Conservation (phyloP, 495 filamentous ascomycete species). For the Venustampulla echinocandica region DNA sequence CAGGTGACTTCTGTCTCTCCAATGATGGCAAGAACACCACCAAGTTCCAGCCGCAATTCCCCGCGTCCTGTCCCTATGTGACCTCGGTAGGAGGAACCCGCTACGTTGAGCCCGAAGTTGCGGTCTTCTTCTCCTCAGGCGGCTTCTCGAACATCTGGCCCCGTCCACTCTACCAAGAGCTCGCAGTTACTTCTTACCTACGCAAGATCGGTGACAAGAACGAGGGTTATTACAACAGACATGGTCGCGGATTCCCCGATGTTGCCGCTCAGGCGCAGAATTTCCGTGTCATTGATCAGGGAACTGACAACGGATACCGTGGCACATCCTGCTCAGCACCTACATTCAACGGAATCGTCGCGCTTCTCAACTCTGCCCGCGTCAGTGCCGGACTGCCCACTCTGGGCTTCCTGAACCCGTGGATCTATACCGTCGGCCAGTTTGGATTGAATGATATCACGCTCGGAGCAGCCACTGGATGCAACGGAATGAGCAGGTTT, state of each 20-base stretch:
- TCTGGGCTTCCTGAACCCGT: slow-evolving; percentile 56
- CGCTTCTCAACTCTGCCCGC: slow-evolving; percentile 49
- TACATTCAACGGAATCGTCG: slow-evolving; percentile 42
- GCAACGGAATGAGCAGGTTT: slow-evolving; percentile 23
- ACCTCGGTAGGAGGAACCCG: slow-evolving; percentile 68
- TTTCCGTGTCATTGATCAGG: slow-evolving; percentile 14
- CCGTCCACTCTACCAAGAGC: slow-evolving; percentile 55
- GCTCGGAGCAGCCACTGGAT: slow-evolving; percentile 44
- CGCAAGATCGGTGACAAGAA: slow-evolving; percentile 34
- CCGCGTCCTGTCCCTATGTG: slow-evolving; percentile 68
- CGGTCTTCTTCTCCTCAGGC: slow-evolving; percentile 51
- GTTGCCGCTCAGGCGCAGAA: slow-evolving; percentile 49
- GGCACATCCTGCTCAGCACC: slow-evolving; percentile 41
- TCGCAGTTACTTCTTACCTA: slow-evolving; percentile 48
- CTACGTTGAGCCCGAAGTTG: slow-evolving; percentile 45
- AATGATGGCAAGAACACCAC: slow-evolving; percentile 56
- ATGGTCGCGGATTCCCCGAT: slow-evolving; percentile 65
- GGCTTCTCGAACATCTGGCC: slow-evolving; percentile 64
- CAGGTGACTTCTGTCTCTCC: slow-evolving; percentile 49
- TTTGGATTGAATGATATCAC: slow-evolving; percentile 49
- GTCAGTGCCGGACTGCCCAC: slow-evolving; percentile 36
- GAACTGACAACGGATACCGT: slow-evolving; percentile 5
- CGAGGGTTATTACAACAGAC: slow-evolving; percentile 40
- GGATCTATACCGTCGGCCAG: slow-evolving; percentile 43
- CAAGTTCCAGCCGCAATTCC: slow-evolving; percentile 60